These are phyloP conservation scores for Wickerhamomyces mucosus DNA, from an alignment of 805 yeast genomes.

Conservation along the genomic window DNA sequence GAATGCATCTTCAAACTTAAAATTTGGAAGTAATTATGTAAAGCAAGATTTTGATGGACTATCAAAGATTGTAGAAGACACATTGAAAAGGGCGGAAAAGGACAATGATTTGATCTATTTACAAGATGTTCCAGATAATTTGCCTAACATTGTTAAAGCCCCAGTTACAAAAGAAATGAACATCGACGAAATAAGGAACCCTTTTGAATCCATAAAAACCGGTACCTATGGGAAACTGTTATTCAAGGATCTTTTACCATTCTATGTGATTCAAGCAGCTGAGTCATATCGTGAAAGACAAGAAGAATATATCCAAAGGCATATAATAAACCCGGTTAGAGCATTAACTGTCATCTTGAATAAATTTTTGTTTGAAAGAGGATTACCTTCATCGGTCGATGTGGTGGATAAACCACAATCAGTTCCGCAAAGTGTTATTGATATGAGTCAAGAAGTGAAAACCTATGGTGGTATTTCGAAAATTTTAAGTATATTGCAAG, in stretches of 20 bases:
- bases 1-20: constrained; percentile 28
- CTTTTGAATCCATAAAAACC: constrained; percentile 17
- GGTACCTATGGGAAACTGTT: constrained; percentile 23
- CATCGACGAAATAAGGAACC: constrained; percentile 26
- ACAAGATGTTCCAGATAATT: constrained; percentile 47
- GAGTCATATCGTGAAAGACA: constrained; percentile 62
- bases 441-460: constrained; percentile 44
- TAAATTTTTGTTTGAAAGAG: constrained; percentile 34
- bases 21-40: constrained; percentile 33
- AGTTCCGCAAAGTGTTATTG: constrained; percentile 48
- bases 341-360: constrained; percentile 36
- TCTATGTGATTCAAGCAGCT: constrained; percentile 52
- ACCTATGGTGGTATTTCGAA: constrained; percentile 41
- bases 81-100: constrained; percentile 47
- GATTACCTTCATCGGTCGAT: constrained; percentile 57
- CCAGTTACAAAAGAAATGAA: constrained; percentile 45
- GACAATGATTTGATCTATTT: constrained; percentile 79
- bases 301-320: constrained; percentile 37
- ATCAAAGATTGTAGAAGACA: constrained; percentile 30
- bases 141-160: constrained; percentile 37
- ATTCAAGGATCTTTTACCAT: constrained; percentile 62
- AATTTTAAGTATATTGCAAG: constrained; percentile 33
- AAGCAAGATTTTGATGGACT: constrained; percentile 47
- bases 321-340: constrained; percentile 37
- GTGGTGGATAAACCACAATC: constrained; percentile 43